Evolutionary conservation across 2,329 filamentous ascomycete genomes (phyloP), one percentile per base, ranked within the genome.

Genomic region (Coleophoma crateriformis): DNA sequence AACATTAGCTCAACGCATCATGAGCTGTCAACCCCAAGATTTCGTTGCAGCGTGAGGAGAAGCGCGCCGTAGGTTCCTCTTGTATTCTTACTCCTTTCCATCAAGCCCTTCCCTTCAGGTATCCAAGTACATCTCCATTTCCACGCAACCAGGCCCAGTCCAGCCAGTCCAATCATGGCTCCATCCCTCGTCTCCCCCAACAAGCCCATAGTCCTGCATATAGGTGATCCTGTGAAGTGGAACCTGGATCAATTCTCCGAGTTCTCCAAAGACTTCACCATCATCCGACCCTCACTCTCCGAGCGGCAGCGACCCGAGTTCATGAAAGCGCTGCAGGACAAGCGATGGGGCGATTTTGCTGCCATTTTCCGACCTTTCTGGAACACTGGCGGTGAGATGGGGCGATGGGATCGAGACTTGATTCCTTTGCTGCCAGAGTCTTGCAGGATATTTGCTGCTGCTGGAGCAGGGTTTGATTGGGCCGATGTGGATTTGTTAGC

Each of bases 331-430:
- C 67, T 83, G 48, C 64, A 66, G 46, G 75, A 79, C 55, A 64
- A 65, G 22, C 68, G 71, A 61, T 83, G 77, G 77, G 79, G 79
- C 4, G 66, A 77, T 49, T 82, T 82, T 52, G 53, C 59, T 12
- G 71, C 68, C 2, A 64, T 73, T 43, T 79, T 81, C 55, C 69
- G 80, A 2, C 81, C 81, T 0, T 83, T 82, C 62, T 85, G 80
- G 79, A 77, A 79, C 50, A 82, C 80, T 0, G 82, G 82, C 1
- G 79, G 78, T 4, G 82, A 85, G 57, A 84, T 85, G 79, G 80
- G 79, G 1, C 74, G 75, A 19, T 84, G 80, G 79, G 77, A 85
- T 56, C 58, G 64, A 11, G 81, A 85, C 53, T 59, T 85, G 17
- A 77, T 85, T 46, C 67, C 69, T 0, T 60, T 79, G 8, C 60